A percentile compares a stretch with the other conserved stretches of the same genome.
Evolutionary conservation across 2,329 filamentous ascomycete species (phyloP).

Genomic region (Byssochlamys sp.): DNA sequence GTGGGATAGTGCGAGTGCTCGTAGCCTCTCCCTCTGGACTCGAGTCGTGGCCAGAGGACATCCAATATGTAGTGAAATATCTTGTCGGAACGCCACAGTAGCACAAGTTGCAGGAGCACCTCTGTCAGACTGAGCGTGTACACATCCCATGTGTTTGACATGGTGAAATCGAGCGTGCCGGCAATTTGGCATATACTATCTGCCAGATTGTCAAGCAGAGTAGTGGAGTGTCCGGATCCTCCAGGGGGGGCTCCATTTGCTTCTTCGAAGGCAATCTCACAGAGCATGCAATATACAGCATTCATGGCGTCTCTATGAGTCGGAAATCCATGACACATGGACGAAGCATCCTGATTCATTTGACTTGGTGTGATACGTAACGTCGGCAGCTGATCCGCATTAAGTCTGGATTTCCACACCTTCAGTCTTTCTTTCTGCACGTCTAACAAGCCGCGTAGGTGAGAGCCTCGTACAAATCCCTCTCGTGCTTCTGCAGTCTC

Average conservation of each 20-base stretch:
- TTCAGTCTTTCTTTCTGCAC: slow-evolving; percentile 9
- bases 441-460: slow-evolving; percentile 8
- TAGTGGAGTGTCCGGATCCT: background rate
- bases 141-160: background rate
- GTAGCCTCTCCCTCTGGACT: slow-evolving; percentile 9
- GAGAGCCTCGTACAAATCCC: slow-evolving; percentile 8
- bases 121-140: background rate
- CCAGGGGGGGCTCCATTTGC: background rate
- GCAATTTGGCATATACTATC: background rate
- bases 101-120: background rate
- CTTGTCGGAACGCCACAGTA: background rate
- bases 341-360: background rate
- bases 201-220: background rate
- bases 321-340: background rate
- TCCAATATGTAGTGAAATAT: slow-evolving; percentile 3
- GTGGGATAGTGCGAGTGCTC: slow-evolving; percentile 17
- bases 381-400: background rate
- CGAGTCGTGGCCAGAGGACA: slow-evolving; percentile 11
- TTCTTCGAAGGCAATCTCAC: background rate
- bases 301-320: background rate
- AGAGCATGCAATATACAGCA: background rate
- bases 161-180: background rate
- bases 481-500: slow-evolving; percentile 5
- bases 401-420: slow-evolving; percentile 9
- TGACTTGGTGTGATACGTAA: background rate